Conservation (phyloP, 2,329 filamentous ascomycete species). For the Bipolaris bicolor region DNA sequence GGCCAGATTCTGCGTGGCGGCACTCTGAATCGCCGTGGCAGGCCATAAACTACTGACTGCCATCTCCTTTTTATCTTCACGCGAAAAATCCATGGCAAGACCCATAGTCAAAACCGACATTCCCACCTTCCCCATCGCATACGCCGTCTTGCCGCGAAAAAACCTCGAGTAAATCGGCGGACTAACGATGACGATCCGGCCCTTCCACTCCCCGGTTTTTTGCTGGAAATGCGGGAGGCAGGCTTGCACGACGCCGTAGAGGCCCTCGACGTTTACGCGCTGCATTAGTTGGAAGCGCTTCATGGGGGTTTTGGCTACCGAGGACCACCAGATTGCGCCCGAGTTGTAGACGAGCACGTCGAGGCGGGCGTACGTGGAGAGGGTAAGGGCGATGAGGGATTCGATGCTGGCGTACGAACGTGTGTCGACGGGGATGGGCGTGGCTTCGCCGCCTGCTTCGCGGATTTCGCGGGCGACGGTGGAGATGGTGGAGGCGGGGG, state of each 20-base stretch:
- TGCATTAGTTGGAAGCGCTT: slow-evolving; percentile 72
- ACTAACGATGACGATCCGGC: slow-evolving; percentile 76
- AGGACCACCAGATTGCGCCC: slow-evolving; percentile 84
- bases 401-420: slow-evolving; percentile 68
- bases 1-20: slow-evolving; percentile 66
- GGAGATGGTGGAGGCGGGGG: slow-evolving; percentile 74
- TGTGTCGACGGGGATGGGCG: slow-evolving; percentile 73
- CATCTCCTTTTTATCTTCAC: slow-evolving; percentile 70
- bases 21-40: slow-evolving; percentile 77
- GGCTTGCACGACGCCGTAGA: slow-evolving; percentile 75
- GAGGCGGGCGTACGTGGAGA: slow-evolving; percentile 65
- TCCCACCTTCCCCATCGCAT: slow-evolving; percentile 76
- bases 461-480: slow-evolving; percentile 78
- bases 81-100: slow-evolving; percentile 78
- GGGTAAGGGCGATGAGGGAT: slow-evolving; percentile 63
- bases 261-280: slow-evolving; percentile 64
- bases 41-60: slow-evolving; percentile 85
- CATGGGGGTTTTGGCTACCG: slow-evolving; percentile 73
- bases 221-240: slow-evolving; percentile 68
- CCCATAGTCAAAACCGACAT: slow-evolving; percentile 86
- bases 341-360: slow-evolving; percentile 83
- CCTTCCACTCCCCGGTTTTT: slow-evolving; percentile 58
- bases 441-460: slow-evolving; percentile 67
- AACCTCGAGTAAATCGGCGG: slow-evolving; percentile 87
- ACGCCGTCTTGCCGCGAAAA: slow-evolving; percentile 84